These are phyloP conservation scores for Camelina sativa DNA, from an alignment of 345 rosid genomes.

Conservation along the genomic window DNA sequence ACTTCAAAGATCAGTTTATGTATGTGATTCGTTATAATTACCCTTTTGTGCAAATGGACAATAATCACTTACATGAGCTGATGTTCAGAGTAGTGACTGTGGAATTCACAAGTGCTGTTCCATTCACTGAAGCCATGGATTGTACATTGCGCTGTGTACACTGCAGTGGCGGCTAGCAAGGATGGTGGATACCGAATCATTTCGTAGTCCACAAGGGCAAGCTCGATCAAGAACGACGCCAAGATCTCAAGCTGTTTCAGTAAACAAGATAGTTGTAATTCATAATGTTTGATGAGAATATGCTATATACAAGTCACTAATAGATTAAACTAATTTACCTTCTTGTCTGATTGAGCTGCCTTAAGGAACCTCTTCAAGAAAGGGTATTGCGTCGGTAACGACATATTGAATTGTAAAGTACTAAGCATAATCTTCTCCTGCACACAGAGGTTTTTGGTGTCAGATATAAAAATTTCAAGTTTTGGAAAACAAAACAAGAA, in stretches of 20 bases:
- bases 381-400: constrained; percentile 79
- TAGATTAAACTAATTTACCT: constrained; percentile 43
- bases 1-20: neutral
- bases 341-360: constrained; percentile 84
- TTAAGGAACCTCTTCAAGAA: constrained; percentile 79
- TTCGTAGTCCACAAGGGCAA: constrained; percentile 79
- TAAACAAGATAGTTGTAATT: constrained; percentile 3
- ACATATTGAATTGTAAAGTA: constrained; percentile 77
- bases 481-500: constrained; percentile 4
- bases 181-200: constrained; percentile 88
- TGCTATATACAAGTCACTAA: neutral
- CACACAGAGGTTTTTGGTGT: neutral
- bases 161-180: constrained; percentile 72
- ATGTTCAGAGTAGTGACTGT: constrained; percentile 66
- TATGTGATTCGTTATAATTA: neutral
- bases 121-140: constrained; percentile 72
- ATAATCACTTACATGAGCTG: constrained; percentile 65
- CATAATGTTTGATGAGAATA: neutral
- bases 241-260: constrained; percentile 52
- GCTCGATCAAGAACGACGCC: constrained; percentile 82
- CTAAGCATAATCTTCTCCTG: constrained; percentile 75
- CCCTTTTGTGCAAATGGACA: neutral
- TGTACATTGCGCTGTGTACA: constrained; percentile 80
- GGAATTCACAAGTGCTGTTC: constrained; percentile 79
- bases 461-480: neutral